Base-by-base conservation (phyloP, 345 rosid species). In the Psidium guajava region DNA sequence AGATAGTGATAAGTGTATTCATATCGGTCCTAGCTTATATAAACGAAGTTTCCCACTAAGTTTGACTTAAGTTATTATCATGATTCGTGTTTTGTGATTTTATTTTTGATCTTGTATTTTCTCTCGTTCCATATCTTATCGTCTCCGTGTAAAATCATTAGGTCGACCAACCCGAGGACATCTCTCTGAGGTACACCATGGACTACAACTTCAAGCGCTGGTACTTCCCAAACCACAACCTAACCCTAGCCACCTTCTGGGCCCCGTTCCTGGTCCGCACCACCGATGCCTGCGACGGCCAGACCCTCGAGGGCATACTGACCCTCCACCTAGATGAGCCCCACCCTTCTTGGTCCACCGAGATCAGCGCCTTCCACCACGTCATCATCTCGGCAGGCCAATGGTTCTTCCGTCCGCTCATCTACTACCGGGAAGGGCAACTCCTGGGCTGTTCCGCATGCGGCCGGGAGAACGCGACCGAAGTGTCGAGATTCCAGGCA, bases 361-460 rank as follows among this genome's bases (percentile, higher is more conserved):
- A 90, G 89, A 85, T 94, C 36, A 88, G 88, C 54, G 82, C 20
- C 36, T 92, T 92, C 18, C 90, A 92, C 82, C 91, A 88, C 40
- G 90, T 91, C 64, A 92, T 94, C 83, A 58, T 94, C 82, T 94
- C 94, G 3, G 93, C 86, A 0, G 94, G 96, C 51, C 93, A 90
- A 28, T 94, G 96, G 95, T 92, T 92, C 90, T 92, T 90, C 81
- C 90, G 94, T 6, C 93, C 93, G 3, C 83, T 89, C 52, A 22
- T 88, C 51, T 91, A 87, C 87, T 86, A 92, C 40, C 85, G 86
- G 74, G 86, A 91, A 5, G 88, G 88, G 11, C 22, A 86, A 47
- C 52, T 87, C 52, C 87, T 90, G 2, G 93, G 93, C 0, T 94
- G 96, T 73, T 85, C 54, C 1, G 54, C 44, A 2, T 94, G 96